These are phyloP conservation scores for Blastobotrys americana DNA, from an alignment of 805 yeast genomes.

Conservation along the genomic window DNA sequence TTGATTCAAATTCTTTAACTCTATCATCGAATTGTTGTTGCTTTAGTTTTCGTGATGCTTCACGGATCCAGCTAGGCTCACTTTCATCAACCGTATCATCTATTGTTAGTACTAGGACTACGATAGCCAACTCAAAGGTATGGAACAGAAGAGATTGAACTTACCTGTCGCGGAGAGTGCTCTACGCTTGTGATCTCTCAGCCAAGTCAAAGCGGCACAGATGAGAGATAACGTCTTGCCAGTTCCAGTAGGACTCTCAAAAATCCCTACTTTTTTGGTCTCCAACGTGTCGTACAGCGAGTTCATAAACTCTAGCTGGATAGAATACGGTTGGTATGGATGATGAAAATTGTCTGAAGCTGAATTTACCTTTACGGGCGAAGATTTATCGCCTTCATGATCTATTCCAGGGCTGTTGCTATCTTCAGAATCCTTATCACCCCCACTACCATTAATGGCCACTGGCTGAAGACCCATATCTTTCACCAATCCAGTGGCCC, in stretches of 20 bases:
- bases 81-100: conserved; percentile 36
- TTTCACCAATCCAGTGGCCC: no score
- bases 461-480: no score
- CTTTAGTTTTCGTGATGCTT: conserved; percentile 30
- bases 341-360: conserved; percentile 47
- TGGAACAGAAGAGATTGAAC: no score
- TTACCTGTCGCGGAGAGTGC: conserved; percentile 7
- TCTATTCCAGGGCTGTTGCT: no score
- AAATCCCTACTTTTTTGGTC: conserved; percentile 58
- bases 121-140: no score
- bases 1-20: conserved; percentile 22
- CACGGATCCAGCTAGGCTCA: conserved; percentile 66
- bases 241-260: conserved; percentile 87
- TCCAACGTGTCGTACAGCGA: conserved; percentile 59
- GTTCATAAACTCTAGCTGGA: conserved; percentile 71
- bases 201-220: conserved; percentile 81
- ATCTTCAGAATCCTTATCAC: no score
- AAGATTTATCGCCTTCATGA: no score
- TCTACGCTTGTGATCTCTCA: conserved; percentile 45
- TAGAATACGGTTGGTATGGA: conserved; percentile 75
- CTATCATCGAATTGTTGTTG: conserved; percentile 15
- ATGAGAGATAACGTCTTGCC: conserved; percentile 86
- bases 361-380: no score
- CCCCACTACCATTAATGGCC: no score
- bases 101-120: no score